phyloP scores from a whole-genome alignment of 2,329 filamentous ascomycete genomes.

The Aureobasidium namibiae region DNA sequence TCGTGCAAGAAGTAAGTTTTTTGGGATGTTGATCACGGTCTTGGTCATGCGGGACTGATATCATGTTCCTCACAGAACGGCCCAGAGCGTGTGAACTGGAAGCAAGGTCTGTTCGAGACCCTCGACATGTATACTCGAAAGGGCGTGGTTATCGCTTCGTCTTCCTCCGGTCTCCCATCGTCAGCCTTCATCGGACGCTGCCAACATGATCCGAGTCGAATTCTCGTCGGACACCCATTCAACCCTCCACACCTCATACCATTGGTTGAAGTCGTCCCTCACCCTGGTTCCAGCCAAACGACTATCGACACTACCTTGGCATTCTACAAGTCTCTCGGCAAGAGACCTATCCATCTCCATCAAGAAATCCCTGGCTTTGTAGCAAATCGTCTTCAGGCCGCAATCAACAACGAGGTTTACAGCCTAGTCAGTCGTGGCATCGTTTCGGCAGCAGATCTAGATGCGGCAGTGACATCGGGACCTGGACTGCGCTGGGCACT shows the following conservation, averaged over 20 bases:
- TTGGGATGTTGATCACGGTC: too few relatives aligned
- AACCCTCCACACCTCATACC: slow-evolving; percentile 57
- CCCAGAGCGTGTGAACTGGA: not conserved
- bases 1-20: not conserved
- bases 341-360: slow-evolving; percentile 42
- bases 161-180: slow-evolving; percentile 50
- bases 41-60: too few relatives aligned
- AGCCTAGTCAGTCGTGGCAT: slow-evolving; percentile 47
- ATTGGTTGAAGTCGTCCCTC: slow-evolving; percentile 49
- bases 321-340: slow-evolving; percentile 37
- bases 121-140: slow-evolving; percentile 39
- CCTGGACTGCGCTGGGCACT: slow-evolving; percentile 49
- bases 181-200: slow-evolving; percentile 40
- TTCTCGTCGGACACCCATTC: slow-evolving; percentile 53
- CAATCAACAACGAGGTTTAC: slow-evolving; percentile 47
- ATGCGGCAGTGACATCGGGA: slow-evolving; percentile 34
- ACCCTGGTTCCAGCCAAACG: slow-evolving; percentile 31
- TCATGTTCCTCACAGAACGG: not conserved
- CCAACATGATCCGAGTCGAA: slow-evolving; percentile 31
- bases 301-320: slow-evolving; percentile 33
- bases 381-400: slow-evolving; percentile 50
- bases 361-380: slow-evolving; percentile 50
- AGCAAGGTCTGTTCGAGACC: slow-evolving; percentile 37
- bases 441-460: slow-evolving; percentile 42
- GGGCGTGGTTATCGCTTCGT: slow-evolving; percentile 47